Evolutionary conservation across 208 protist species (phyloP), one percentile per base, ranked within the genome.

Genomic region (Trypanosoma platydactyli): DNA sequence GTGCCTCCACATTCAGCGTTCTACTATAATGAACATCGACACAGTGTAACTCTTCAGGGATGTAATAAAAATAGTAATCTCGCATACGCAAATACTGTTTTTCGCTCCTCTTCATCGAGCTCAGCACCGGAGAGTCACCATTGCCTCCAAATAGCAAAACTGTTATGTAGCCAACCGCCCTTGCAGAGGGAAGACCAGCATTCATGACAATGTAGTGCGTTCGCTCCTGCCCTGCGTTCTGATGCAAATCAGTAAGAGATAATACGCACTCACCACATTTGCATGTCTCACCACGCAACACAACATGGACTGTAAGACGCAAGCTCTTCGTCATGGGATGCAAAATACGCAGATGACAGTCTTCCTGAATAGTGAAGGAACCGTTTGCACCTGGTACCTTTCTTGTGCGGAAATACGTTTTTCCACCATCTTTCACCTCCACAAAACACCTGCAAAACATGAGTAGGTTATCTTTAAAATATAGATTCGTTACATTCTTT

Each of bases 21-120:
- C 65, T 82, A 15, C 79, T 75, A 71, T 83, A 92, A 49, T 76
- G 76, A 30, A 93, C 70, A 42, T 89, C 79, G 38, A 82, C 80
- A 60, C 64, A 77, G 29, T 76, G 76, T 30, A 95, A 65, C 62
- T 90, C 77, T 1, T 56, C 56, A 2, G 71, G 84, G 13, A 84
- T 40, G 70, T 95, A 93, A 67, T 86, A 92, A 61, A 77, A 84
- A 66, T 82, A 91, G 71, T 81, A 93, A 54, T 79, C 58, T 42
- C 75, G 63, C 61, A 95, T 53, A 12, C 86, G 79, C 5, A 58
- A 55, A 59, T 88, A 89, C 48, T 73, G 64, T 50, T 38, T 46
- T 45, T 83, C 76, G 24, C 83, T 78, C 41, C 67, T 66, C 46
- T 68, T 64, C 29, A 22, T 13, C 15, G 75, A 73, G 1, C 73